Percentiles rank a stretch among this genome's conserved stretches.
These are phyloP conservation scores for Vigna mungo DNA, from an alignment of 306 rosid genomes.

Conservation along the genomic window DNA sequence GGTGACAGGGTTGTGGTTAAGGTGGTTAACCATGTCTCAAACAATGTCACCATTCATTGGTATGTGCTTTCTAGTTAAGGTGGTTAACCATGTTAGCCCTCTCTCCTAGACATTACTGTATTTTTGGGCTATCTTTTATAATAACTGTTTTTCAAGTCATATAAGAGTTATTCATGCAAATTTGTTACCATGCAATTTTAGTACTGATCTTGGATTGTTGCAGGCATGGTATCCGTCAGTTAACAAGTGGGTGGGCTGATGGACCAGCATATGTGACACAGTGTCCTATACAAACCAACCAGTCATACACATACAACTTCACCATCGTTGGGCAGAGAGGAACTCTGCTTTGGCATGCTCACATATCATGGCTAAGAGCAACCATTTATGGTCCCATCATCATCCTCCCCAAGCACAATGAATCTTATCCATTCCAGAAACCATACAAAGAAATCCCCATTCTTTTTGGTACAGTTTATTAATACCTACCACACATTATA, in stretches of 20 bases:
- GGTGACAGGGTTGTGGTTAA: slow-evolving; percentile 74
- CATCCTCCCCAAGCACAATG: slow-evolving; percentile 70
- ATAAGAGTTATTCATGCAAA: no score
- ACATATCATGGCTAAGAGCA: slow-evolving; percentile 81
- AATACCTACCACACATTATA: background rate
- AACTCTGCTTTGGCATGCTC: slow-evolving; percentile 87
- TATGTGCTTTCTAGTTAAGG: slow-evolving; percentile 37
- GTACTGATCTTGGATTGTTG: slow-evolving; percentile 10
- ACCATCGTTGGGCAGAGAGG: slow-evolving; percentile 81
- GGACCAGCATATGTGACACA: slow-evolving; percentile 94
- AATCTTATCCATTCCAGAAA: slow-evolving; percentile 73
- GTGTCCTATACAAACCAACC: slow-evolving; percentile 79
- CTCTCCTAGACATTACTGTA: background rate
- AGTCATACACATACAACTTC: slow-evolving; percentile 73
- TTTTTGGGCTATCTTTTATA: background rate
- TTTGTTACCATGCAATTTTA: background rate
- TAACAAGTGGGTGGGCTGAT: slow-evolving; percentile 76
- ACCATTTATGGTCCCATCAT: slow-evolving; percentile 78
- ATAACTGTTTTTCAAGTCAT: background rate
- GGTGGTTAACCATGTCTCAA: slow-evolving; percentile 67
- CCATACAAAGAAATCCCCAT: slow-evolving; percentile 77
- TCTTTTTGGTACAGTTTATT: slow-evolving; percentile 60
- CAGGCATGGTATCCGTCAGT: slow-evolving; percentile 85
- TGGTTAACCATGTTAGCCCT: no score
- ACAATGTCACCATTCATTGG: slow-evolving; percentile 86